Evolutionary conservation across 805 yeast genomes (phyloP), one percentile per base, ranked within the genome.

Genomic region (Lipomyces orientalis): DNA sequence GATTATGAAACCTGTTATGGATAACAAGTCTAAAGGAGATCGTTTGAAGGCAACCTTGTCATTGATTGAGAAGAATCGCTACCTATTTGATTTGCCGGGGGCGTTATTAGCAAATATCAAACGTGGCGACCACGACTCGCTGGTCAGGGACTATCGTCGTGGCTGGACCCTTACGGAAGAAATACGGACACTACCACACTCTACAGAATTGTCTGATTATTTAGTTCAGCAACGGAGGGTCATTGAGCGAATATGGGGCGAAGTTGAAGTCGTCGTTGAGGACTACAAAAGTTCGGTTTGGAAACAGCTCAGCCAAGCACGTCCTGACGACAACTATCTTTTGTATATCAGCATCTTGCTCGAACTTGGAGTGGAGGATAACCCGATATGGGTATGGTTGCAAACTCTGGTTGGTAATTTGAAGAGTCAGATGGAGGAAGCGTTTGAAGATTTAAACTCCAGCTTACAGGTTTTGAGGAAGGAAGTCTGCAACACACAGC

Each of bases 321-420:
- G 75, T 4, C 73, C 78, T 0, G 79, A 79, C 29, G 77, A 76
- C 73, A 77, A 56, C 22, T 64, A 61, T 22, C 49, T 69, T 10
- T 19, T 46, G 9, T 54, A 56, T 6, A 67, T 69, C 35, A 51
- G 83, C n/a, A 85, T 84, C 70, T 79, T 90, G 43, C 76, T 88
- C 57, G 91, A 89, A 68, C 78, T 90, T 43, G 89, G 88, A n/a
- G 83, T 85, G 1, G 83, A 81, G 58, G 88, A 86, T 64, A 88
- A 87, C 74, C 94, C 94, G 4, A 85, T 89, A 5, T 75, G 82
- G 29, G 86, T 84, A 62, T 90, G 92, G 87, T 82, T 90, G 35
- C 79, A 83, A 54, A 77, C 84, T 22, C 88, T 84, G 73, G 81
- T 82, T 58, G 78, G 79, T 31, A 75, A 75, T 22, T 80, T 86